Conservation (phyloP, 192 early-diverging fungal genomes). For the Oehlia diaphana region DNA sequence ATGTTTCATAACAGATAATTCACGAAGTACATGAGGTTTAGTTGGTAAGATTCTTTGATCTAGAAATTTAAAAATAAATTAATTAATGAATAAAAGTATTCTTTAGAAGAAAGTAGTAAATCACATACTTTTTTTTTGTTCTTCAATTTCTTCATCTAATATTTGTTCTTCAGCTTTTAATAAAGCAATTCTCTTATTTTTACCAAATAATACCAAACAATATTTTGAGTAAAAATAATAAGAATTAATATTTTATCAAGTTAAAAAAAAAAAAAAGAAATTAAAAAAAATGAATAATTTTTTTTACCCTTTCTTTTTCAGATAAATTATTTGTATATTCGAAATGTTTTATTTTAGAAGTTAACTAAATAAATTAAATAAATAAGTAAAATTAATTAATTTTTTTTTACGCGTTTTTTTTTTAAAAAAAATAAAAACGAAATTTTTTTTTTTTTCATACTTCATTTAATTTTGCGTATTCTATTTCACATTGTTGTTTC, state of each 20-base stretch:
- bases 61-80: background rate
- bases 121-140: background rate
- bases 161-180: slow-evolving; percentile 17
- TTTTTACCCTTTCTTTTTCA: background rate
- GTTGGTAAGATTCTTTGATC: background rate
- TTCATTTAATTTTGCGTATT: background rate
- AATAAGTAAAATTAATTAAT: too few relatives aligned
- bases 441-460: background rate
- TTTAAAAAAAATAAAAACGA: background rate
- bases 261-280: background rate
- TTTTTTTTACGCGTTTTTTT: background rate
- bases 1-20: slow-evolving; percentile 2
- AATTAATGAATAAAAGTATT: background rate
- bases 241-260: too few relatives aligned
- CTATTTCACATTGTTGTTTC: background rate
- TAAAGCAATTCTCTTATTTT: background rate
- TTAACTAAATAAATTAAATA: too few relatives aligned
- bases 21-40: background rate
- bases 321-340: background rate
- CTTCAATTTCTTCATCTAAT: slow-evolving; percentile 16
- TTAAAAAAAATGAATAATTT: too few relatives aligned
- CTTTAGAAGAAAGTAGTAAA: background rate
- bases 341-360: too few relatives aligned
- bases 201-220: background rate
- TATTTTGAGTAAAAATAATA: background rate